Percentiles rank a stretch among this genome's conserved stretches.
phyloP scores from a whole-genome alignment of 805 yeast species.

The Kluyveromyces starmeri region DNA sequence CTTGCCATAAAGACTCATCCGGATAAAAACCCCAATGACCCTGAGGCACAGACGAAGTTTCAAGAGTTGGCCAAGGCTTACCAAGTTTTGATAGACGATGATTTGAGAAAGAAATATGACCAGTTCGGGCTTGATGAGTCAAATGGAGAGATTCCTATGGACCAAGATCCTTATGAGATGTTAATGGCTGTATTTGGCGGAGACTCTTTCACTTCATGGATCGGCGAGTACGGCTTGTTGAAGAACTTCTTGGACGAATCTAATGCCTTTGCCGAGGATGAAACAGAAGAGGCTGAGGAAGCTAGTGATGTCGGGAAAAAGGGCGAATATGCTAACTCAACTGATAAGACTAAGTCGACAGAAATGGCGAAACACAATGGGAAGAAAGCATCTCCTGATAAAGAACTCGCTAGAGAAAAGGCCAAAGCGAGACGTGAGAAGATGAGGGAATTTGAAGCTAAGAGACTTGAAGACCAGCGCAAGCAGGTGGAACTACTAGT shows the following conservation, averaged over 20 bases:
- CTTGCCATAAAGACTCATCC: conserved; percentile 89
- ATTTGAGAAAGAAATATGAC: conserved; percentile 66
- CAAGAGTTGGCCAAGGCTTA: conserved; percentile 67
- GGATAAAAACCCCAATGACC: conserved; percentile 93
- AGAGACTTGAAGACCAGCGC: conserved; percentile 43
- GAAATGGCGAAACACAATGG: conserved; percentile 31
- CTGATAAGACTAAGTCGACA: conserved; percentile 7
- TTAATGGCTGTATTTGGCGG: conserved; percentile 82
- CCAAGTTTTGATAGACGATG: conserved; percentile 69
- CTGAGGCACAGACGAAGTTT: conserved; percentile 77
- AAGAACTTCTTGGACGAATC: conserved; percentile 54
- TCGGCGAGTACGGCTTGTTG: conserved; percentile 66
- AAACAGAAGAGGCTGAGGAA: conserved; percentile 18
- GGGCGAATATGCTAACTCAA: conserved; percentile 7
- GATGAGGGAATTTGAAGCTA: conserved; percentile 40
- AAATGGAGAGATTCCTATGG: conserved; percentile 5
- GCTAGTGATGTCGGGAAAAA: conserved; percentile 4
- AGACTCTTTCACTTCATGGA: conserved; percentile 67
- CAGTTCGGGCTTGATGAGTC: conserved; percentile 66
- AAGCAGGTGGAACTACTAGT: conserved; percentile 44
- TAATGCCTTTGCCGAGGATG: conserved; percentile 33
- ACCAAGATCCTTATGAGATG: conserved; percentile 69
- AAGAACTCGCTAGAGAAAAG: conserved; percentile 20
- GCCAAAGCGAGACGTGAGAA: conserved; percentile 41
- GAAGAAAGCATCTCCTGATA: conserved; percentile 15